Percentiles rank a stretch among this genome's conserved stretches.
Conservation (phyloP, 2,329 filamentous ascomycete species). For the Cladosporium sp. region DNA sequence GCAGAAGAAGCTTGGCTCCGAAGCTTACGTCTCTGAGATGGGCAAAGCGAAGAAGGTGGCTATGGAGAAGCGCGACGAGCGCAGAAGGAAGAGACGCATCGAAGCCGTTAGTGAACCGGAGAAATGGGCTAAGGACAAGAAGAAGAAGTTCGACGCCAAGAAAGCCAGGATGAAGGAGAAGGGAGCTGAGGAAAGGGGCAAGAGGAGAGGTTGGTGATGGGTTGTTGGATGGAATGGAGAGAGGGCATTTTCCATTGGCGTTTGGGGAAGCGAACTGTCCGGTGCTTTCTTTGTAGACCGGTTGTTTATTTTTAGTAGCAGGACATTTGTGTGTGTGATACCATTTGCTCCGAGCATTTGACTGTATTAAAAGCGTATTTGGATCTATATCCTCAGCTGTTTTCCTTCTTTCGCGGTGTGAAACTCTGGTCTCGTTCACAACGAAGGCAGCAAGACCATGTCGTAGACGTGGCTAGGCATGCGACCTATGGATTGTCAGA, state of each 20-base stretch:
- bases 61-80: conserved; percentile 64
- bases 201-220: conserved; percentile 62
- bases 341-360: background rate
- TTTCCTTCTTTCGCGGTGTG: too few relatives aligned
- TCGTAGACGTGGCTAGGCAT: too few relatives aligned
- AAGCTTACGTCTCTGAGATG: conserved; percentile 70
- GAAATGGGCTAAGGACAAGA: conserved; percentile 71
- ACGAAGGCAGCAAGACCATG: too few relatives aligned
- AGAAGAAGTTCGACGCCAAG: conserved; percentile 77
- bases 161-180: conserved; percentile 76
- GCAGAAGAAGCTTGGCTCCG: conserved; percentile 78
- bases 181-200: conserved; percentile 65
- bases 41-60: conserved; percentile 68
- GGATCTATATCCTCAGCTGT: too few relatives aligned
- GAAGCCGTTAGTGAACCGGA: conserved; percentile 81
- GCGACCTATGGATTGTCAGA: too few relatives aligned
- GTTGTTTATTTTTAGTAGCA: background rate
- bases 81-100: conserved; percentile 81
- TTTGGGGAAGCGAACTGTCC: background rate
- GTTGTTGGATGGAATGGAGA: background rate
- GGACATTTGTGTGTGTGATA: background rate
- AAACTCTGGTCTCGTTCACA: too few relatives aligned
- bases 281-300: background rate
- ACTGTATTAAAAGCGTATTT: background rate
- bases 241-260: background rate